Conservation (phyloP, 2,329 filamentous ascomycete genomes). For the Trichocomaceae sp. region DNA sequence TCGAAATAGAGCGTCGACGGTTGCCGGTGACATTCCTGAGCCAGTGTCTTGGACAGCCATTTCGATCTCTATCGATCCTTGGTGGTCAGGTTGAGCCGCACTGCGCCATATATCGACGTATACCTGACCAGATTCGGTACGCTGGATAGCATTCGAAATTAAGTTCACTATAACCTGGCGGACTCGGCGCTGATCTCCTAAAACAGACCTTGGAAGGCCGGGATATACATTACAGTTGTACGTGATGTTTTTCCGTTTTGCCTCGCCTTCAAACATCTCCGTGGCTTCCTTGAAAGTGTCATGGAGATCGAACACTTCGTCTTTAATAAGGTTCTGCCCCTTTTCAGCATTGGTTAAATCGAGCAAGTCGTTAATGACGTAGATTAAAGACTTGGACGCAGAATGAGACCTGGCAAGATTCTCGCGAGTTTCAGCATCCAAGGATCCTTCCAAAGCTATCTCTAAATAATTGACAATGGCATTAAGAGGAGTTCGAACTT, state of each 20-base stretch:
- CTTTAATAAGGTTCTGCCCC: slow-evolving; percentile 69
- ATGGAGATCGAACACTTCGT: slow-evolving; percentile 69
- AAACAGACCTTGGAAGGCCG: slow-evolving; percentile 62
- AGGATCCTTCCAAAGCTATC: slow-evolving; percentile 72
- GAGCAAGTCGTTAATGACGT: slow-evolving; percentile 86
- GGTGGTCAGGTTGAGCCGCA: slow-evolving; percentile 35
- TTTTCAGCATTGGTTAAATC: slow-evolving; percentile 85
- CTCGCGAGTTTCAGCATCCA: slow-evolving; percentile 77
- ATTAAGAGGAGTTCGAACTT: slow-evolving; percentile 83
- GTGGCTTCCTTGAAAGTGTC: slow-evolving; percentile 70
- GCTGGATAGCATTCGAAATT: slow-evolving; percentile 75
- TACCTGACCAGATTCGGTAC: slow-evolving; percentile 63
- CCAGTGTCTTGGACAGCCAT: slow-evolving; percentile 72
- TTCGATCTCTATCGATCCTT: slow-evolving; percentile 60
- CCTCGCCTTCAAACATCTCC: slow-evolving; percentile 65
- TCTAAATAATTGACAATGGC: slow-evolving; percentile 94
- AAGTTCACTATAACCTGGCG: slow-evolving; percentile 78
- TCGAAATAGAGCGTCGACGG: slow-evolving; percentile 54
- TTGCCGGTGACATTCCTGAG: slow-evolving; percentile 52
- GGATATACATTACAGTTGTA: slow-evolving; percentile 64
- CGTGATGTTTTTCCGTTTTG: slow-evolving; percentile 64
- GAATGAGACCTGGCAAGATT: slow-evolving; percentile 80
- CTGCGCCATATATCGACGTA: slow-evolving; percentile 61
- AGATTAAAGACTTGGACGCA: slow-evolving; percentile 85
- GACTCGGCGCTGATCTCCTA: slow-evolving; percentile 74